Conservation (phyloP, 495 filamentous ascomycete genomes). For the Ramalina intermedia region DNA sequence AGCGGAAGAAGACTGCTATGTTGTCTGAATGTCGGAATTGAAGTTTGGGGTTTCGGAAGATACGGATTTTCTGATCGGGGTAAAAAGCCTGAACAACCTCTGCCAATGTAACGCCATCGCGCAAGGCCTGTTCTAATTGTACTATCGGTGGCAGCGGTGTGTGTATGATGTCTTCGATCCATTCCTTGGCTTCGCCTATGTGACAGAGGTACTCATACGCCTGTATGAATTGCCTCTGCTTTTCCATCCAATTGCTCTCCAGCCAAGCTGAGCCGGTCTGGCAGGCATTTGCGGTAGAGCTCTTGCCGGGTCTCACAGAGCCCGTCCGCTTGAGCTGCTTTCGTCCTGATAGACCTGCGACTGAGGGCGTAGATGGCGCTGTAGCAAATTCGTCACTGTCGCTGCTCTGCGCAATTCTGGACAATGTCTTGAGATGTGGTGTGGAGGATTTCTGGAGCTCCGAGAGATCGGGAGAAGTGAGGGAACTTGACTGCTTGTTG, state of each 20-base stretch:
- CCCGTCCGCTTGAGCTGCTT: conserved; percentile 65
- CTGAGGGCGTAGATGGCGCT: conserved; percentile 58
- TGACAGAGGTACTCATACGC: conserved; percentile 99
- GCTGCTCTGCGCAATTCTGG: conserved; percentile 63
- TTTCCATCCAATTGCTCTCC: conserved; percentile 95
- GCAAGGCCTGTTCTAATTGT: conserved; percentile 83
- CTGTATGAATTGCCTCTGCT: conserved; percentile 87
- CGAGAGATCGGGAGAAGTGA: conserved; percentile 53
- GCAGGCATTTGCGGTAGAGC: conserved; percentile 31
- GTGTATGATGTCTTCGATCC: conserved; percentile 92
- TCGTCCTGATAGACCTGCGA: conserved; percentile 74
- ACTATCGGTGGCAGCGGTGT: conserved; percentile 85
- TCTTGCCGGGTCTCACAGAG: conserved; percentile 33
- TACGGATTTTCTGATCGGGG: conserved; percentile 56
- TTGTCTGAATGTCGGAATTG: conserved; percentile 97
- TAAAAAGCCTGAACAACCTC: conserved; percentile 90
- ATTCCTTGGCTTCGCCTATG: conserved; percentile 98
- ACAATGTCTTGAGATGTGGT: conserved; percentile 76
- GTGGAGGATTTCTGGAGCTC: conserved; percentile 73
- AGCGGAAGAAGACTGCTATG: conserved; percentile 84
- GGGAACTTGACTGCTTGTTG: conserved; percentile 27
- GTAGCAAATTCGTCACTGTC: conserved; percentile 68
- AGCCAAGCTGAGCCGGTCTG: conserved; percentile 52
- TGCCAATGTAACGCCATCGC: conserved; percentile 88
- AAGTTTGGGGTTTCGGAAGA: conserved; percentile 70